Evolutionary conservation across 352 stramenopile species (phyloP), one percentile per base, ranked within the genome.

Genomic region (Phytophthora niederhauseri): DNA sequence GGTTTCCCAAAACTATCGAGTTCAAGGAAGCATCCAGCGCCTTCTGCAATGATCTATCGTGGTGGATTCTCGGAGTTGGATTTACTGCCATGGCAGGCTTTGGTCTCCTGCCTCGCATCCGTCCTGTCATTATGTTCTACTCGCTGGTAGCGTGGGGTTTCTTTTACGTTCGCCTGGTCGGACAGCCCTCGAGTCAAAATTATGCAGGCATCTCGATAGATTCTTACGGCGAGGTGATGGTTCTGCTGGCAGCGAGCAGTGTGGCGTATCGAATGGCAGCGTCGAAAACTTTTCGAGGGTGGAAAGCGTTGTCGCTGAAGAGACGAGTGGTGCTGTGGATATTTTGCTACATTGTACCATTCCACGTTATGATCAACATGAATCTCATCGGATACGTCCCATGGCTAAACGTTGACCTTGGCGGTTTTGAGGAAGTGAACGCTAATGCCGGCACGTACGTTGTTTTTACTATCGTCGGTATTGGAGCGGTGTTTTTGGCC

Each of bases 1-100:
- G 86, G 86, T 95, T 95, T 66, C 88, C 88, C 7, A 95, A 94
- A 68, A 93, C 81, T 17, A 77, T 95, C 38, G 80, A 91, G 59
- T 95, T 95, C 60, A 70, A 88, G 63, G 60, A 77, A 31, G 75
- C 70, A 12, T 56, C 78, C 3, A 92, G 85, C 49, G 46, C 24
- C 9, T 78, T 82, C 67, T 95, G 88, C 72, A 82, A 72, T 22
- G 88, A 95, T 57, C 67, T 95, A 43, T 91, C 84, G 19, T 95
- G 83, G 85, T 72, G 71, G 52, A 93, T 95, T 64, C 53, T 95
- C 9, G 54, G 66, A 0, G 53, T 84, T 17, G 82, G 76, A 0
- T 52, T 81, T 4, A n/a, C 78, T n/a, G 12, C 72, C 7, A 66
- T 72, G 11, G 65, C 77, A 14, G 88, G 88, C 22, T 83, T 81